Evolutionary conservation across 805 yeast genomes (phyloP), one percentile per base, ranked within the genome.

Genomic region (Blastobotrys terrestris): DNA sequence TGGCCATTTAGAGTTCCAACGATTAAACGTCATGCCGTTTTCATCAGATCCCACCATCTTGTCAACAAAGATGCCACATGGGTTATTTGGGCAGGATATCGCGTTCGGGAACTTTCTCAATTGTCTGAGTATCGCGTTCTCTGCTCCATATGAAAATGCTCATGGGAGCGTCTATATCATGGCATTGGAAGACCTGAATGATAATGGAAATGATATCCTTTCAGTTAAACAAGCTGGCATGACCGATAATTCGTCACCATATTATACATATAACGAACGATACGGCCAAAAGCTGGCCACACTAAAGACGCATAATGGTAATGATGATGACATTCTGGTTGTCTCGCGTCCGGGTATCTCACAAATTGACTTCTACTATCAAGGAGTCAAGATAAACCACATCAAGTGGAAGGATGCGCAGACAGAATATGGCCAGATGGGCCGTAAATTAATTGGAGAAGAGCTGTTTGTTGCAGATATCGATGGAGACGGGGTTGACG

Each of bases 341-440:
- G 71, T 79, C 2, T 63, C 80, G 0, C 74, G 77, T 50, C 85
- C 87, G 0, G 86, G 87, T 0, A 42, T 62, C 0, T 78, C 82
- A 2, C 55, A 60, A 0, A 48, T 83, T 1, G 71, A 72, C 46
- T 52, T 80, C 4, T 78, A 66, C 54, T 57, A 60, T 13, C 58
- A 61, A 22, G 54, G 58, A 2, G 56, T 42, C n/a, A 62, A 54
- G 21, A 39, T 64, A 39, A 58, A 68, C 15, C 68, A 60, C 1
- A 65, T 69, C 13, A 47, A 22, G 31, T 69, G 69, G 49, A 16
- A 57, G 20, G 52, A 56, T 19, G 54, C 75, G 6, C 47, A 61
- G 7, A 48, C 60, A 13, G 44, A 41, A 19, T 67, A 74, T 54
- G 80, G 84, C 2, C 8, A 48, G 0, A 26, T 51, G 1, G 83